Evolutionary conservation across 1,284 basidiomycete genomes (phyloP), one percentile per base, ranked within the genome.

Genomic region (Volvariella volvacea): DNA sequence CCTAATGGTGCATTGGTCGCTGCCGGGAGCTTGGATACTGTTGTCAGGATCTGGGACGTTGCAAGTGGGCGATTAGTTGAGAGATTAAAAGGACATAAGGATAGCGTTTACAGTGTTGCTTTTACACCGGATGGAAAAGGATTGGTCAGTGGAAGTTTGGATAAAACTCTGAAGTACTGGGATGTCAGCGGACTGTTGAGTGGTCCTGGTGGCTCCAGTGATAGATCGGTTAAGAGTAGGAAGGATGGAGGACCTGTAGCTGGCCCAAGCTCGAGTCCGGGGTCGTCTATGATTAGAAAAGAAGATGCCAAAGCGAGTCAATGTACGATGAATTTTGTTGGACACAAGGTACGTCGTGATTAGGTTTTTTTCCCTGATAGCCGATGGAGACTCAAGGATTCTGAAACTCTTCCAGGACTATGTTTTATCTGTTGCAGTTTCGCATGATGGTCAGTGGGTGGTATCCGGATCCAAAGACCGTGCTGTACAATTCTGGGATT

Each of bases 391-490:
- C 12, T n/a, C 20, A n/a, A 40, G n/a, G n/a, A n/a, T n/a, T n/a
- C n/a, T 40, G 39, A 40, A n/a, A 14, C 7, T 20, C 17, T 36
- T 34, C 17, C 31, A 83, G 78, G 86, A 88, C 58, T 88, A 87
- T 54, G 87, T 91, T 15, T 67, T 90, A 22, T 80, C 79, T 12
- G 84, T 88, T 31, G 85, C 87, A 17, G 85, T 90, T 47, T 86
- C 85, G 17, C 84, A 87, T 45, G 90, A 95, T 60, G 86, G 86
- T 19, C 76, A 83, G 50, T 94, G 88, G 83, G 82, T 94, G 51
- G 88, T 92, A 2, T 91, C 88, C 16, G 90, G 91, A 19, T 92
- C 88, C 16, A 94, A 94, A 61, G 92, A 96, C 63, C 79, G 91
- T 17, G 83, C 84, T 1, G 88, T 95, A 30, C 83, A 89, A 60